These are phyloP conservation scores for Saccharomycopsis capsularis DNA, from an alignment of 805 yeast genomes.

Conservation along the genomic window DNA sequence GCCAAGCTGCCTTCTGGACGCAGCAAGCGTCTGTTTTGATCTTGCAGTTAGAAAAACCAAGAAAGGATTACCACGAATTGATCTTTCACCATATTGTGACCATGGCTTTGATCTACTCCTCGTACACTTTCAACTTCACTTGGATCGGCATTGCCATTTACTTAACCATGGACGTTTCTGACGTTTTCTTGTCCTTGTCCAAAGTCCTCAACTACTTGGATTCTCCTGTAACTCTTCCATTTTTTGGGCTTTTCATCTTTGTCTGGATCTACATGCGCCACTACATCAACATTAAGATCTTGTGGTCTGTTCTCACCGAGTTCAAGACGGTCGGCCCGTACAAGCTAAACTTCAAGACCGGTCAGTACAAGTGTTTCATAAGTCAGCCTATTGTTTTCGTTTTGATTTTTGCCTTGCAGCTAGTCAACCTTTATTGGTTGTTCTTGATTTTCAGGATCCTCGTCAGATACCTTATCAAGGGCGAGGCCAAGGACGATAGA, in stretches of 20 bases:
- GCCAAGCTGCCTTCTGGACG: conserved; percentile 96
- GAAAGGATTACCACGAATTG: conserved; percentile 88
- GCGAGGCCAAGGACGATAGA: conserved; percentile 71
- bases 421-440: conserved; percentile 86
- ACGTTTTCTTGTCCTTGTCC: conserved; percentile 76
- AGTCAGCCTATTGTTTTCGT: conserved; percentile 84
- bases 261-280: conserved; percentile 91
- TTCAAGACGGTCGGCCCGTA: conserved; percentile 80
- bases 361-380: conserved; percentile 95
- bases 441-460: conserved; percentile 72
- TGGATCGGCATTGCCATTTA: conserved; percentile 91
- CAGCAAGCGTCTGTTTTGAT: conserved; percentile 84
- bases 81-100: conserved; percentile 93
- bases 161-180: conserved; percentile 94
- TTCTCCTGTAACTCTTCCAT: conserved; percentile 52
- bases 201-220: conserved; percentile 85
- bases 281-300: conserved; percentile 67
- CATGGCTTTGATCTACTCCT: conserved; percentile 73
- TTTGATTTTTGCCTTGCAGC: conserved; percentile 71
- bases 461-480: conserved; percentile 54
- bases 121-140: conserved; percentile 91
- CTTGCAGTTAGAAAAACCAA: conserved; percentile 85
- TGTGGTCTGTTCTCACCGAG: conserved; percentile 82
- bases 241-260: conserved; percentile 58
- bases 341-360: conserved; percentile 74